phyloP scores from a whole-genome alignment of 1,284 basidiomycete species.

The Baeospora myosura region DNA sequence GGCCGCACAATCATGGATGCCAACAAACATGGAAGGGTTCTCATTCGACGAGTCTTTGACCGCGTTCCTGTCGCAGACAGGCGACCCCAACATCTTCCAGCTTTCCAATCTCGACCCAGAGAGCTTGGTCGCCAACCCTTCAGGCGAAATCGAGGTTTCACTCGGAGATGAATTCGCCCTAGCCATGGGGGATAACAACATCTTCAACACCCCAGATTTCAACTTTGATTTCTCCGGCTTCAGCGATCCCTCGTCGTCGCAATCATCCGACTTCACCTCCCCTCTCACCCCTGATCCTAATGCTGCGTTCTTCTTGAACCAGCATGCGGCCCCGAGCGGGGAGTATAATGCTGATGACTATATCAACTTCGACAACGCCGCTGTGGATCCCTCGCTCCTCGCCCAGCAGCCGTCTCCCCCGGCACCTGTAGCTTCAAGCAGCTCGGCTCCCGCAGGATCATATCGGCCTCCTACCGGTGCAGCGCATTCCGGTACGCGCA shows the following conservation, averaged over 20 bases:
- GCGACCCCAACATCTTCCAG: conserved; percentile 25
- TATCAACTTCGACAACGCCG: conserved; percentile 6
- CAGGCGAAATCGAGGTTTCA: conserved; percentile 27
- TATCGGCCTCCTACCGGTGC: conserved; percentile 54
- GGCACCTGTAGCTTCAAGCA: conserved; percentile 4
- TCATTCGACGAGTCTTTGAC: conserved; percentile 15
- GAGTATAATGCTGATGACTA: conserved; percentile 6
- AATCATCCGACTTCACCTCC: too few species aligned
- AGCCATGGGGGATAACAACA: conserved; percentile 8
- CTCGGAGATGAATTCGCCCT: conserved; percentile 14
- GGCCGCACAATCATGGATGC: too few species aligned
- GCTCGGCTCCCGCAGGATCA: conserved; percentile 10
- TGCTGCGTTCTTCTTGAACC: neutral
- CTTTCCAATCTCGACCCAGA: conserved; percentile 24
- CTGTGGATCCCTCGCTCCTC: neutral
- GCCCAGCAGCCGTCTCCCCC: conserved; percentile 12
- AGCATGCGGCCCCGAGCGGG: neutral
- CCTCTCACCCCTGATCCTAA: too few species aligned
- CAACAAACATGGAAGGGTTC: too few species aligned
- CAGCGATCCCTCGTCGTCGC: too few species aligned
- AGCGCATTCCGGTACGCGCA: conserved; percentile 35
- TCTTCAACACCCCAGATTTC: conserved; percentile 14
- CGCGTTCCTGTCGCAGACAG: conserved; percentile 17
- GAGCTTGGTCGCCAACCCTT: conserved; percentile 22
- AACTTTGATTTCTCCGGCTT: conserved; percentile 8